A percentile compares a stretch with the other conserved stretches of the same genome.
Conservation (phyloP, 306 rosid species). For the Prosopis cineraria region DNA sequence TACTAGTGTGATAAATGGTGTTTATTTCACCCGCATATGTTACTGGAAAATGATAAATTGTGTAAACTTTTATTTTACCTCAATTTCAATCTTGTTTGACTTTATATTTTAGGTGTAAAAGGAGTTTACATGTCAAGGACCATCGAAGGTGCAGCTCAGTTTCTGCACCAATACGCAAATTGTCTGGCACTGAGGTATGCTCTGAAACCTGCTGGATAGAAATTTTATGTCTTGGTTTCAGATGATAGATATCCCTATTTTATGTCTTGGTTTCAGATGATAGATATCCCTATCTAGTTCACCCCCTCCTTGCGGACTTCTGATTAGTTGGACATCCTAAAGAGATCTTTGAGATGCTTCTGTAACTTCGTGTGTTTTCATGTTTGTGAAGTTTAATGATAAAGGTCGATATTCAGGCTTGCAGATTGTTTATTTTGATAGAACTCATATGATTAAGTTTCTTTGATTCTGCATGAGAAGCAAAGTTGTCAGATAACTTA, state of each 20-base stretch:
- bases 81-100: slow-evolving; percentile 14
- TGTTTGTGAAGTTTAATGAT: neutral
- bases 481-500: neutral
- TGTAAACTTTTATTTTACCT: slow-evolving; percentile 8
- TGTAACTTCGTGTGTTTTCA: neutral
- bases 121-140: slow-evolving; percentile 75
- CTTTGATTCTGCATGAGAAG: neutral
- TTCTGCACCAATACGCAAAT: slow-evolving; percentile 52
- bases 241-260: neutral
- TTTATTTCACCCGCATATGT: slow-evolving; percentile 13
- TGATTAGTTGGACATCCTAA: neutral
- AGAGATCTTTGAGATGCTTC: neutral
- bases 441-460: neutral
- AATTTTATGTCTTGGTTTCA: neutral
- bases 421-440: neutral
- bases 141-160: slow-evolving; percentile 79
- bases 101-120: slow-evolving; percentile 60
- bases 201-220: slow-evolving; percentile 6
- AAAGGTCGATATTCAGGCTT: neutral
- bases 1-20: neutral
- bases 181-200: slow-evolving; percentile 64
- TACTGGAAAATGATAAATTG: slow-evolving; percentile 1
- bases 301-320: neutral
- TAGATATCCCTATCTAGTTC: neutral
- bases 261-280: neutral